Conservation (phyloP, 2,329 filamentous ascomycete species). For the Dactylellina parvicollis region DNA sequence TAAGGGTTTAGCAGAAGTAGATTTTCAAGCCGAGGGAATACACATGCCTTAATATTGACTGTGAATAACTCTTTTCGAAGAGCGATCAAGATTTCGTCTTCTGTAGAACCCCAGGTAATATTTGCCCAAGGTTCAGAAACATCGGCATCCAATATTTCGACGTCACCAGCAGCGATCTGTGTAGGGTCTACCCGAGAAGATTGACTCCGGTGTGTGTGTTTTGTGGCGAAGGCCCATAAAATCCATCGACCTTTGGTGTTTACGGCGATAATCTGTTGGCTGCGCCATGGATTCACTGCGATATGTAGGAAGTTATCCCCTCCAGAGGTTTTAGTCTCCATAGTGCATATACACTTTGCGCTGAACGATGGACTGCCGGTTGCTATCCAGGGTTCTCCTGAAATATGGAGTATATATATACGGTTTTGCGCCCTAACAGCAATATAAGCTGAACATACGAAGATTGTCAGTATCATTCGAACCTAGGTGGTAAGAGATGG, state of each 20-base stretch:
- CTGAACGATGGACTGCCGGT: conserved; percentile 2
- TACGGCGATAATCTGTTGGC: conserved; percentile 29
- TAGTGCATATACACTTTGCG: conserved; percentile 11
- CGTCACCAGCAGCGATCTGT: background rate
- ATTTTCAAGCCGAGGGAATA: too few relatives aligned
- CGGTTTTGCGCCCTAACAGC: conserved; percentile 25
- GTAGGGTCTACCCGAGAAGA: background rate
- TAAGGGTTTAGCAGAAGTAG: background rate
- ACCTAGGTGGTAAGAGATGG: background rate
- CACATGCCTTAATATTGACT: conserved; percentile 28
- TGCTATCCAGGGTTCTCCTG: background rate
- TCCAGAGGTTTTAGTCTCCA: conserved; percentile 16
- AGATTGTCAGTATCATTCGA: background rate
- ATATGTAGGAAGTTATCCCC: conserved; percentile 27
- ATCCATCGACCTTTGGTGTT: conserved; percentile 27
- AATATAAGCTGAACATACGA: conserved; percentile 18
- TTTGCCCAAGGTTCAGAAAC: conserved; percentile 27
- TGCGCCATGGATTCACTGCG: conserved; percentile 32
- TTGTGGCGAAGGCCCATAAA: conserved; percentile 29
- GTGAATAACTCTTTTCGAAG: conserved; percentile 33
- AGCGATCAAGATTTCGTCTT: conserved; percentile 24
- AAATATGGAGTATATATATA: conserved; percentile 28
- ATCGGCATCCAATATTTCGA: background rate
- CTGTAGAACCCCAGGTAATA: conserved; percentile 30
- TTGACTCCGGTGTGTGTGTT: conserved; percentile 13